Evolutionary conservation across 2,329 filamentous ascomycete genomes (phyloP).

Genomic region (Fusarium sarcochroum): DNA sequence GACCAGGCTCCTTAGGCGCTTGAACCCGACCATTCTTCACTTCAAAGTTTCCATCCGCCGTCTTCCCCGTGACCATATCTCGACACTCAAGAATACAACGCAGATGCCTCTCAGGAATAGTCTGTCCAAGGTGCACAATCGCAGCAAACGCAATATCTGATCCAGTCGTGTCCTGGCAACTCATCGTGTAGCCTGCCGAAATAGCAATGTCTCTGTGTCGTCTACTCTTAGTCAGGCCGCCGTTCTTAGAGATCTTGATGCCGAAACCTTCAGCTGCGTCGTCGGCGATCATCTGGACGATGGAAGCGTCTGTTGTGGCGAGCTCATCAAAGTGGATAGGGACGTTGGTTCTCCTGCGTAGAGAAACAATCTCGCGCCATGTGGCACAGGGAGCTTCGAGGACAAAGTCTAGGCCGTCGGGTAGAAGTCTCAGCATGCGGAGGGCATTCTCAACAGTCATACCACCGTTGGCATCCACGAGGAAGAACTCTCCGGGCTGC

Average conservation of each 20-base stretch:
- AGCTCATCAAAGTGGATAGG: conserved; percentile 41
- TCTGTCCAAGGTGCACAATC: conserved; percentile 38
- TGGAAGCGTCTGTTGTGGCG: conserved; percentile 28
- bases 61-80: conserved; percentile 33
- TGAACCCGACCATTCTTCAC: conserved; percentile 26
- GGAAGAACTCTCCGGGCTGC: conserved; percentile 36
- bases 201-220: conserved; percentile 37
- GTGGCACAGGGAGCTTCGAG: conserved; percentile 40
- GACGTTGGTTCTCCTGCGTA: conserved; percentile 26
- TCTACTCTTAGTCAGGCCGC: conserved; percentile 33
- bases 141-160: conserved; percentile 39
- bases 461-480: conserved; percentile 36
- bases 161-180: conserved; percentile 34
- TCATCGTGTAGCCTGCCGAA: conserved; percentile 38
- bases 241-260: conserved; percentile 41
- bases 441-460: conserved; percentile 37
- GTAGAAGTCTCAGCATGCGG: conserved; percentile 37
- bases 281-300: conserved; percentile 33
- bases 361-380: conserved; percentile 29
- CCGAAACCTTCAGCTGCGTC: conserved; percentile 37
- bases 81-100: conserved; percentile 37
- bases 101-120: conserved; percentile 29
- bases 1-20: conserved; percentile 31
- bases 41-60: conserved; percentile 35
- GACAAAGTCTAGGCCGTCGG: conserved; percentile 36